These are phyloP conservation scores for Taphrina communis DNA, from an alignment of 1,139 yeast species.

Conservation along the genomic window DNA sequence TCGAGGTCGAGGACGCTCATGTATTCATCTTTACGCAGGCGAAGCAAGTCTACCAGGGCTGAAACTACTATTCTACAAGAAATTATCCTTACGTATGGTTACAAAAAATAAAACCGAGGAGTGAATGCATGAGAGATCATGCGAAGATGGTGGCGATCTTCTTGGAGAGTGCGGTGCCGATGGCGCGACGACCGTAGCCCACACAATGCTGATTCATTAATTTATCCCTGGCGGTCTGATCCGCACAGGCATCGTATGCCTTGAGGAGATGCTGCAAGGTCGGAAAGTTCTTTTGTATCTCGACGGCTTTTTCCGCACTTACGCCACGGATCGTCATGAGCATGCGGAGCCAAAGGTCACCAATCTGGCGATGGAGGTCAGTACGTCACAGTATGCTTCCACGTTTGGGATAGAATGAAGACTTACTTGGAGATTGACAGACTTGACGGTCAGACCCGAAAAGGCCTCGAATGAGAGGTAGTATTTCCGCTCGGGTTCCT, in stretches of 20 bases:
- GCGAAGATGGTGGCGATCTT: slow-evolving; percentile 30
- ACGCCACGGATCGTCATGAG: slow-evolving; percentile 81
- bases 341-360: slow-evolving; percentile 76
- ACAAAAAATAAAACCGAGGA: too few relatives aligned
- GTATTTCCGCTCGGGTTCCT: slow-evolving; percentile 35
- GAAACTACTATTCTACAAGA: background rate
- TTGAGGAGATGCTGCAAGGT: slow-evolving; percentile 64
- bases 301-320: slow-evolving; percentile 80
- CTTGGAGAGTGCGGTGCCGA: slow-evolving; percentile 42
- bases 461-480: slow-evolving; percentile 60
- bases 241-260: slow-evolving; percentile 53
- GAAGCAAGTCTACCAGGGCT: slow-evolving; percentile 26
- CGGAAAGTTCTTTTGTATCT: slow-evolving; percentile 68
- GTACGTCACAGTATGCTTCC: too few relatives aligned
- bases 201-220: slow-evolving; percentile 40
- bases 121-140: slow-evolving; percentile 50
- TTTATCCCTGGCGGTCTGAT: slow-evolving; percentile 53
- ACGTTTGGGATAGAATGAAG: background rate
- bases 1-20: slow-evolving; percentile 17
- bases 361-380: slow-evolving; percentile 55
- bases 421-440: slow-evolving; percentile 59
- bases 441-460: slow-evolving; percentile 72
- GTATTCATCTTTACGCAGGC: slow-evolving; percentile 14
- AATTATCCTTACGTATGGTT: background rate
- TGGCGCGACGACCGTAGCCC: slow-evolving; percentile 41